A percentile compares a stretch with the other conserved stretches of the same genome.
Evolutionary conservation across 495 filamentous ascomycete genomes (phyloP).

Genomic region (Neurospora africana): DNA sequence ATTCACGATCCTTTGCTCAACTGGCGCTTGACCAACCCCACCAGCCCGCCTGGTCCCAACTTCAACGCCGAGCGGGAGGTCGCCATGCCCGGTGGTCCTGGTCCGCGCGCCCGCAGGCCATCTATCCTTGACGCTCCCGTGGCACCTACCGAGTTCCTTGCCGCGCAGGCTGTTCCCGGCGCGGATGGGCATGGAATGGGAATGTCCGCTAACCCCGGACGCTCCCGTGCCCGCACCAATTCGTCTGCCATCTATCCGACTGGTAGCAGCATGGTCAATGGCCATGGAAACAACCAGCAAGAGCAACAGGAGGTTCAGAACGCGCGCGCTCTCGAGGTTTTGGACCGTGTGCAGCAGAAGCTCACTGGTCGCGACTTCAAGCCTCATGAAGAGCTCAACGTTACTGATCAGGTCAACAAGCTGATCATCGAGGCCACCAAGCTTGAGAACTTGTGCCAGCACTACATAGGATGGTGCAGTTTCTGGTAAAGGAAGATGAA

Average conservation of each 20-base stretch:
- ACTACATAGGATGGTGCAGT: conserved; percentile 97
- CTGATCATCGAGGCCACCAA: conserved; percentile 90
- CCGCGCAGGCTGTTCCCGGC: conserved; percentile 27
- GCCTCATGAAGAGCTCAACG: conserved; percentile 64
- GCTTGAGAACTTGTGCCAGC: conserved; percentile 94
- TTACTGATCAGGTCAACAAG: conserved; percentile 88
- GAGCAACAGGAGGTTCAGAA: conserved; percentile 74
- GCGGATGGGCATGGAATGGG: conserved; percentile 34
- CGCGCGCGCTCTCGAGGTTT: conserved; percentile 80
- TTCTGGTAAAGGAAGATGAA: conserved; percentile 52
- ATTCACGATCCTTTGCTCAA: conserved; percentile 97
- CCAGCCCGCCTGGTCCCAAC: conserved; percentile 64
- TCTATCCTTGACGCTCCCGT: conserved; percentile 62
- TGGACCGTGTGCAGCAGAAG: conserved; percentile 89
- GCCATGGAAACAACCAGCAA: conserved; percentile 19
- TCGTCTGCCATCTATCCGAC: conserved; percentile 26
- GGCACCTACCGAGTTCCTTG: conserved; percentile 38
- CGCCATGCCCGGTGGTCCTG: conserved; percentile 32
- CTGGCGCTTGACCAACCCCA: conserved; percentile 84
- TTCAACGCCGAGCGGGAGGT: conserved; percentile 65
- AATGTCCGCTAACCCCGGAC: conserved; percentile 33
- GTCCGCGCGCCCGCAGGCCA: conserved; percentile 42
- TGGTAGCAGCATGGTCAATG: conserved; percentile 25
- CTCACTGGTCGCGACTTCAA: conserved; percentile 66
- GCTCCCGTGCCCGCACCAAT: conserved; percentile 43